These are phyloP conservation scores for Vitis riparia DNA, from an alignment of 164 flowering plant species.

Conservation along the genomic window DNA sequence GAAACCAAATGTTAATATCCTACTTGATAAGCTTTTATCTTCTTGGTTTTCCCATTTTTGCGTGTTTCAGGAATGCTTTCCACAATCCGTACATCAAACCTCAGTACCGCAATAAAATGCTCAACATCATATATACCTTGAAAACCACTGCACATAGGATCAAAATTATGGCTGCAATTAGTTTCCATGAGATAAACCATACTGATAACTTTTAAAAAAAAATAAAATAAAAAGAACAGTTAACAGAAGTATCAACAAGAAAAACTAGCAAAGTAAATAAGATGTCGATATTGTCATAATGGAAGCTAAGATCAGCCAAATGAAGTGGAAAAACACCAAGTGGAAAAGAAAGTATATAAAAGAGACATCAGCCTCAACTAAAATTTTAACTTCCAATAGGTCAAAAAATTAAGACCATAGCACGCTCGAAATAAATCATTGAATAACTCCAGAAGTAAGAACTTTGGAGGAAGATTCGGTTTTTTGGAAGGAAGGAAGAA, in stretches of 20 bases:
- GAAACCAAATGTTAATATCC: slow-evolving; percentile 2
- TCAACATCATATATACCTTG: slow-evolving; percentile 94
- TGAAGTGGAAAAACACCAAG: neutral
- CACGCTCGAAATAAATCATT: too few relatives aligned
- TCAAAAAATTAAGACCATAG: too few relatives aligned
- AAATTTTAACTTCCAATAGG: too few relatives aligned
- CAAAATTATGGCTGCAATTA: neutral
- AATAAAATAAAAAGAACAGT: too few relatives aligned
- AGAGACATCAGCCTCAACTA: too few relatives aligned
- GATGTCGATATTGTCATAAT: neutral
- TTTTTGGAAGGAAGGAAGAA: too few relatives aligned
- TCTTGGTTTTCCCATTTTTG: slow-evolving; percentile 77
- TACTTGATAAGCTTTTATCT: slow-evolving; percentile 88
- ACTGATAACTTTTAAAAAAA: too few relatives aligned
- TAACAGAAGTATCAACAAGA: too few relatives aligned
- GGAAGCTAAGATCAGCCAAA: neutral
- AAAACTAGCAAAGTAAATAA: neutral
- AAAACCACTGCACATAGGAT: slow-evolving; percentile 67
- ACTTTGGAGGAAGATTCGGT: too few relatives aligned
- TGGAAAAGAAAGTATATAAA: too few relatives aligned
- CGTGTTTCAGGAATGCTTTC: slow-evolving; percentile 77
- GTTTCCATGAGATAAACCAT: too few relatives aligned
- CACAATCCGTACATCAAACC: slow-evolving; percentile 77
- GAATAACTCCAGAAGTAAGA: too few relatives aligned
- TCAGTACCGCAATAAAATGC: slow-evolving; percentile 77